Percentiles rank a stretch among this genome's conserved stretches.
These are phyloP conservation scores for Pseudisothecium myosuroides DNA, from an alignment of 225 moss, liverwort and hornwort genomes.

Conservation along the genomic window DNA sequence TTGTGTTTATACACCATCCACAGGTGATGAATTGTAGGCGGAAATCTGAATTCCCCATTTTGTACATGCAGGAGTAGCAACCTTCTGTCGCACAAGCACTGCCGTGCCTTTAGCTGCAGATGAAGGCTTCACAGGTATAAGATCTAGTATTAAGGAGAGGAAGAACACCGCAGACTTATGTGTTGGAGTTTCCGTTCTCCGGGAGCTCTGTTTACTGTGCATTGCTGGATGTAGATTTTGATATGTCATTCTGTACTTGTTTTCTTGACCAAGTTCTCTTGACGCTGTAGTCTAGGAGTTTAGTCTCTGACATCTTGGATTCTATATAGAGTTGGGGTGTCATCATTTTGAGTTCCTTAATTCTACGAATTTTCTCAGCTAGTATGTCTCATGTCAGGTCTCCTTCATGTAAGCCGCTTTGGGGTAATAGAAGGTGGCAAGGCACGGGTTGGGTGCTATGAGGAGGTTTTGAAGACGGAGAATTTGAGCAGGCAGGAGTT, in stretches of 20 bases:
- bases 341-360: not conserved
- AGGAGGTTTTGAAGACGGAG: conserved; percentile 58
- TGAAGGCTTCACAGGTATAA: conserved; percentile 80
- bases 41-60: not conserved
- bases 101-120: conserved; percentile 81
- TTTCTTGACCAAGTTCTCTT: not conserved
- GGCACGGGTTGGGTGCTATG: conserved; percentile 85
- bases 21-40: not conserved
- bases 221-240: not conserved
- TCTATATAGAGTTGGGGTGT: not conserved
- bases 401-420: conserved; percentile 58
- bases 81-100: conserved; percentile 64
- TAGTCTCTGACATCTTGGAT: not conserved
- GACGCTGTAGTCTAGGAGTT: not conserved
- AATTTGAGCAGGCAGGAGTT: conserved; percentile 64
- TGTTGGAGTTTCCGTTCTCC: not conserved
- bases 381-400: conserved; percentile 27
- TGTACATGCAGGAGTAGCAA: conserved; percentile 72
- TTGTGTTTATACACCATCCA: not conserved
- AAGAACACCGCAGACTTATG: not conserved
- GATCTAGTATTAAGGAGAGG: not conserved
- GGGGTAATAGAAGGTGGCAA: conserved; percentile 52
- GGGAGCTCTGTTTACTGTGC: not conserved
- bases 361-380: not conserved
- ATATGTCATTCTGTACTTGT: not conserved